Conservation (phyloP, 176 grass and related monocot genomes). For the Phragmites australis region DNA sequence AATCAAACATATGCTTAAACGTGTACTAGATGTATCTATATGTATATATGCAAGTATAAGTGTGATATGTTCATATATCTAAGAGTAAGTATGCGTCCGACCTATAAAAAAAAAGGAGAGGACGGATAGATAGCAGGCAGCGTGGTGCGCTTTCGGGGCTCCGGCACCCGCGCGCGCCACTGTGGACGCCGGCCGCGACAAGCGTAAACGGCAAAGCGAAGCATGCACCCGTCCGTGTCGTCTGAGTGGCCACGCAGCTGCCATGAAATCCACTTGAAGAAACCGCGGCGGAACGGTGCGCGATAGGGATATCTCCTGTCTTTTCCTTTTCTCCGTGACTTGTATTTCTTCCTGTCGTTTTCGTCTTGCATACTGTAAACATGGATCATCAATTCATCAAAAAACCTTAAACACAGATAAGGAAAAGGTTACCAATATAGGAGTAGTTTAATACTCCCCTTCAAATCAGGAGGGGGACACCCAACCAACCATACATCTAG, state of each 20-base stretch:
- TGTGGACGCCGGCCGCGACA: conserved; percentile 28
- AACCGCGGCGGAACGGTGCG: conserved; percentile 10
- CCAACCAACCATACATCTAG: too few relatives aligned
- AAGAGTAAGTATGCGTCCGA: too few relatives aligned
- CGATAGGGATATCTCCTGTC: neutral
- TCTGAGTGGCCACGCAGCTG: neutral
- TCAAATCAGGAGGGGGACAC: too few relatives aligned
- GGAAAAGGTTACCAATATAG: too few relatives aligned
- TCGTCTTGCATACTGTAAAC: too few relatives aligned
- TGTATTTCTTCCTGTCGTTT: neutral
- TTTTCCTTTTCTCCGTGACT: neutral
- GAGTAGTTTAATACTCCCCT: too few relatives aligned
- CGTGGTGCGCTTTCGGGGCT: conserved; percentile 40
- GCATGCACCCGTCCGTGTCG: neutral
- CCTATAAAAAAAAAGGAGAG: neutral
- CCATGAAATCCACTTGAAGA: neutral
- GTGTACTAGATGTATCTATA: too few relatives aligned
- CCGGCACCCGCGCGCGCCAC: neutral
- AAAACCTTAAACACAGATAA: too few relatives aligned
- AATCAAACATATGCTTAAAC: too few relatives aligned
- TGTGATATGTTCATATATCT: too few relatives aligned
- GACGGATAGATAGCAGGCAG: conserved; percentile 19
- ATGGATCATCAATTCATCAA: too few relatives aligned
- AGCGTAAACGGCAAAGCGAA: conserved; percentile 48
- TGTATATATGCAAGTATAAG: too few relatives aligned